Percentiles rank a stretch among this genome's conserved stretches.
Conservation (phyloP, 2,329 filamentous ascomycete genomes). For the Zasmidium angulare region DNA sequence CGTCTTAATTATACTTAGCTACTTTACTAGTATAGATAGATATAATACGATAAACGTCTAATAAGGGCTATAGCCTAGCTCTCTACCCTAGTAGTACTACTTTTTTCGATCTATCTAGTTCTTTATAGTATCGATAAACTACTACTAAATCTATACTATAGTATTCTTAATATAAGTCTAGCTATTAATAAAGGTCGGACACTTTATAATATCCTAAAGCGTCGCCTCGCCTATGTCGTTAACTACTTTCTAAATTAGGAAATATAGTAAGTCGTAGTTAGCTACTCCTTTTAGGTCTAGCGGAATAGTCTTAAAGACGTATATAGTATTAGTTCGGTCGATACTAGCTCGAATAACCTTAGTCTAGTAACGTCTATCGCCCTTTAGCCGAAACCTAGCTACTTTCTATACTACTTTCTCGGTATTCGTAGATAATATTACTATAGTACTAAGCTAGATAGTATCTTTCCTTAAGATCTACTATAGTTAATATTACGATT, state of each 20-base stretch:
- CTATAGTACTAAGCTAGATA: background rate
- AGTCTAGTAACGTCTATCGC: background rate
- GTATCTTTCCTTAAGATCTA: background rate
- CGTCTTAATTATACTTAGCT: no score
- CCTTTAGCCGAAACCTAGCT: background rate
- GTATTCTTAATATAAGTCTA: background rate
- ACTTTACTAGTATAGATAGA: background rate
- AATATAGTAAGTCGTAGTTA: background rate
- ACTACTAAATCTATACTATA: background rate
- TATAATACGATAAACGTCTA: background rate
- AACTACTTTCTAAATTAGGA: background rate
- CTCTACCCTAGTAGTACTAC: background rate
- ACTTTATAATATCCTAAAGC: background rate
- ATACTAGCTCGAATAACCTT: slow-evolving; percentile 1
- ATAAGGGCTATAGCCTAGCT: background rate
- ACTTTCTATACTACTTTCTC: background rate
- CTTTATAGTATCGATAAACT: background rate
- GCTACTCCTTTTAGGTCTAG: background rate
- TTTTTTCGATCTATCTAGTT: background rate
- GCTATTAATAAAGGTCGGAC: background rate
- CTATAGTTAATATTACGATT: background rate
- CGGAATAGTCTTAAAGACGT: background rate
- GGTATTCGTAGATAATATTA: background rate
- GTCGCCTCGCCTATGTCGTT: background rate
- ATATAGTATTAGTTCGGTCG: background rate